phyloP scores from a whole-genome alignment of 2,329 filamentous ascomycete genomes.

The Cladosporium sp. region DNA sequence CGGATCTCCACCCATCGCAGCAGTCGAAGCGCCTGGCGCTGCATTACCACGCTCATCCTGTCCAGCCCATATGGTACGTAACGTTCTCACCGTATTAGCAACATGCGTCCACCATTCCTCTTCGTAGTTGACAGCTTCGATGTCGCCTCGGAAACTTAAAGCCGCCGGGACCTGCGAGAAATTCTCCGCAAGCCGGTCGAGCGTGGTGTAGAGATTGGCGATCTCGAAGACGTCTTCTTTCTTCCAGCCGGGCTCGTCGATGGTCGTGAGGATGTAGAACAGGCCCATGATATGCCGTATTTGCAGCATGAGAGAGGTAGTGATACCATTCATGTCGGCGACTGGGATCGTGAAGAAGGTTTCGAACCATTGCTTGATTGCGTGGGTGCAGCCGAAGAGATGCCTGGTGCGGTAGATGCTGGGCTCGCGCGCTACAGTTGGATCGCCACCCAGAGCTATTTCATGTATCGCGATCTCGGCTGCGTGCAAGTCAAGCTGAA shows the following conservation, averaged over 20 bases:
- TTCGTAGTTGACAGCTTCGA: neutral
- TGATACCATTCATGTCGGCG: neutral
- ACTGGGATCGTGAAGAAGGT: neutral
- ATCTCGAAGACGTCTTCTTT: neutral
- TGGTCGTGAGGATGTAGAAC: neutral
- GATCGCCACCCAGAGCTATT: neutral
- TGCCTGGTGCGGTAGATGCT: neutral
- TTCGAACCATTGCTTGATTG: constrained; percentile 1
- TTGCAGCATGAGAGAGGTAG: neutral
- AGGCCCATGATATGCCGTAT: constrained; percentile 1
- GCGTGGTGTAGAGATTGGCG: neutral
- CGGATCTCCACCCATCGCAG: neutral
- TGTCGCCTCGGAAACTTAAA: neutral
- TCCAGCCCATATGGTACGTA: neutral
- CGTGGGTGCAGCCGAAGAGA: neutral
- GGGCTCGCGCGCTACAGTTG: neutral
- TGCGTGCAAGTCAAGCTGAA: neutral
- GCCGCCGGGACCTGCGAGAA: neutral
- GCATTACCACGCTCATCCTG: neutral
- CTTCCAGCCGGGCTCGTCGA: constrained; percentile 7
- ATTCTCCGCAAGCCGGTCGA: neutral
- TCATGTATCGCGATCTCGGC: neutral
- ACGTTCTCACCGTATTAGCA: neutral
- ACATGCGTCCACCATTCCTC: constrained; percentile 6
- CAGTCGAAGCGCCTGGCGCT: neutral